These are phyloP conservation scores for Didymella pinodella DNA, from an alignment of 2,329 filamentous ascomycete genomes.

Conservation along the genomic window DNA sequence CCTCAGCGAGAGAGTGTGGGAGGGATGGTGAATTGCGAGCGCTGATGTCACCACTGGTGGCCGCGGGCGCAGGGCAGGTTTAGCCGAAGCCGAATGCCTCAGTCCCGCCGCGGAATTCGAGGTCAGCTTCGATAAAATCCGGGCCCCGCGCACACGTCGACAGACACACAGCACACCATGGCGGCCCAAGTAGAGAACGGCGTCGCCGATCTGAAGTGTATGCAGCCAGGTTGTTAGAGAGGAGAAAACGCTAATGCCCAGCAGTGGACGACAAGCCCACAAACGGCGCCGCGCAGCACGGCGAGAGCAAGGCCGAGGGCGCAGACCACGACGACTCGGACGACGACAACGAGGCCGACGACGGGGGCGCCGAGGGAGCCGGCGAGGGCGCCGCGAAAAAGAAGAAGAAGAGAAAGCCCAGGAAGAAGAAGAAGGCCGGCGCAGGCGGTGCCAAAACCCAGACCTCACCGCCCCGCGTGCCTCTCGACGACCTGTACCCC, in stretches of 20 bases:
- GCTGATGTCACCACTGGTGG: slow-evolving; percentile 37
- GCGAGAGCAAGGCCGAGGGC: slow-evolving; percentile 53
- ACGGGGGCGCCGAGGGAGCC: slow-evolving; percentile 49
- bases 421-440: slow-evolving; percentile 70
- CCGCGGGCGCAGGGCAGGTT: slow-evolving; percentile 21
- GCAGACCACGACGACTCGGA: slow-evolving; percentile 64
- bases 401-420: slow-evolving; percentile 84
- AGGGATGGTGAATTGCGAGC: slow-evolving; percentile 1
- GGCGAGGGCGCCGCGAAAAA: slow-evolving; percentile 65
- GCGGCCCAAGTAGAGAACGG: slow-evolving; percentile 49
- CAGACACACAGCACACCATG: slow-evolving; percentile 38
- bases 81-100: slow-evolving; percentile 15
- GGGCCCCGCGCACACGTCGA: slow-evolving; percentile 7
- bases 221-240: no score
- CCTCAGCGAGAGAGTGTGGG: slow-evolving; percentile 9
- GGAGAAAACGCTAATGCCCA: slow-evolving; percentile 21
- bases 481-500: slow-evolving; percentile 76
- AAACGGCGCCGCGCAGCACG: slow-evolving; percentile 41
- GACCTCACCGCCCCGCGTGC: slow-evolving; percentile 78
- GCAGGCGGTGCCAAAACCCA: slow-evolving; percentile 68
- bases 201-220: slow-evolving; percentile 51
- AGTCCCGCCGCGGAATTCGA: slow-evolving; percentile 25
- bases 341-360: slow-evolving; percentile 62
- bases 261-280: slow-evolving; percentile 50
- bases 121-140: slow-evolving; percentile 16